Evolutionary conservation across 768 basidiomycete genomes (phyloP).

Genomic region (Pisolithus microcarpus): DNA sequence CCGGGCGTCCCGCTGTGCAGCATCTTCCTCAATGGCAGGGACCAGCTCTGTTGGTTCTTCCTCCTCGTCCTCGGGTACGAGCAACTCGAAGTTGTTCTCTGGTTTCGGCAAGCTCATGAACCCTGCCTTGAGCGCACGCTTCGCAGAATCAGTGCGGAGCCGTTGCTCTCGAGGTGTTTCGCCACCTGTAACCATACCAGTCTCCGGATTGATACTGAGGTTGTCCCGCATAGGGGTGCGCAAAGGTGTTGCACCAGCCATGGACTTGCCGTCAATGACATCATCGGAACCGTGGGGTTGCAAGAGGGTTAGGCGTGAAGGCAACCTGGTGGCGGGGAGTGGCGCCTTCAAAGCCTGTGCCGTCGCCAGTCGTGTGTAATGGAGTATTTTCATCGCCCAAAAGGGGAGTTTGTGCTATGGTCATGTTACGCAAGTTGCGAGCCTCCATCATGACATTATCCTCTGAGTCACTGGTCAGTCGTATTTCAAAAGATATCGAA

Average conservation of each 20-base stretch:
- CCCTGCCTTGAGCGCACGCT: constrained; percentile 70
- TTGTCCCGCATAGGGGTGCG: constrained; percentile 94
- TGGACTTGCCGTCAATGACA: constrained; percentile 30
- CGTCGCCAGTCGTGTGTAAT: constrained; percentile 65
- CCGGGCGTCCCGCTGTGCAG: constrained; percentile 82
- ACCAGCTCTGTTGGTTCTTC: constrained; percentile 28
- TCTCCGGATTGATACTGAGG: constrained; percentile 77
- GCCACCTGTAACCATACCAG: constrained; percentile 46
- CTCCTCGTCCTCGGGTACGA: constrained; percentile 84
- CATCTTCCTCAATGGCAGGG: constrained; percentile 63
- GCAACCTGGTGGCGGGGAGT: constrained; percentile 88
- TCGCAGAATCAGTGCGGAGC: constrained; percentile 52
- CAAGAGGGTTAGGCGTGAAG: constrained; percentile 94
- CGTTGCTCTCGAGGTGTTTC: constrained; percentile 76
- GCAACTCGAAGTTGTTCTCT: constrained; percentile 95
- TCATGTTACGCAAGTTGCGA: constrained; percentile 92
- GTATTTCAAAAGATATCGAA: neutral
- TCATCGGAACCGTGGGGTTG: constrained; percentile 67
- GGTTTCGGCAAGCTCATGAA: constrained; percentile 85
- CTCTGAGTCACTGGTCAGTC: constrained; percentile 42
- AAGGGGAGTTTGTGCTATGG: constrained; percentile 84
- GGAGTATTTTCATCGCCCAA: constrained; percentile 98
- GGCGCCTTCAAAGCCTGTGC: constrained; percentile 91
- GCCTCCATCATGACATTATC: constrained; percentile 95
- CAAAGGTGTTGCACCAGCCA: constrained; percentile 65